Evolutionary conservation across 768 basidiomycete genomes (phyloP), one percentile per base, ranked within the genome.

Genomic region (Saitozyma sp.): DNA sequence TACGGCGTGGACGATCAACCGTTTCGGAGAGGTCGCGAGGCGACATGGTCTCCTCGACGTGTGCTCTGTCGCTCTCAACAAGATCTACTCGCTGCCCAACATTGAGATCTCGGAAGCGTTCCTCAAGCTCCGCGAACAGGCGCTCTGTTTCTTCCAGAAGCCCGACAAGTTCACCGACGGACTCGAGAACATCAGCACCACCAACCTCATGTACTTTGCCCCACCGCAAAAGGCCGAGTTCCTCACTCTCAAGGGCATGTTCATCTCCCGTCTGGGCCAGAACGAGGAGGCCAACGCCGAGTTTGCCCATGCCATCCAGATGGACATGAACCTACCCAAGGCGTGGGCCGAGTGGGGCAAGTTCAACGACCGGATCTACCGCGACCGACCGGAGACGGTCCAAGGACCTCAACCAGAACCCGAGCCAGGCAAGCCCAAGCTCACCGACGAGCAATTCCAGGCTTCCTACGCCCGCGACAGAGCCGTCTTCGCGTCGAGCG

Each of bases 91-190:
- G 0, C 83, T 99, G 17, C 96, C 96, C 19, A 99, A 99, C 77
- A 99, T 99, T 80, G 96, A 99, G 81, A 99, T 99, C 64, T 95
- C 96, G 3, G 96, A 99, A 78, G 96, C 96, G 0, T 99, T 99
- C 84, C 83, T 99, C 61, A 99, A 99, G 80, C 86, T 99, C 39
- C 88, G 96, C 53, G 96, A 99, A 79, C 96, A 99, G 80, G 96
- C 96, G 7, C 89, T 94, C 42, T 97, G 95, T 71, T 93, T 96
- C 82, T 97, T 95, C 80, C 94, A 96, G 78, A 92, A 90, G 73
- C 90, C 91, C 0, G 89, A 89, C 63, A 93, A 97, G 76, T 86
- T 96, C 61, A 88, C 91, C 68, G 91, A 92, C 5, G 96, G 96
- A 37, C 82, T 99, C 50, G 96, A 99, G 76, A 93, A 96, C 59